Percentiles rank a stretch among this genome's conserved stretches.
Evolutionary conservation across 345 rosid species (phyloP).

Genomic region (Lepidium sativum): DNA sequence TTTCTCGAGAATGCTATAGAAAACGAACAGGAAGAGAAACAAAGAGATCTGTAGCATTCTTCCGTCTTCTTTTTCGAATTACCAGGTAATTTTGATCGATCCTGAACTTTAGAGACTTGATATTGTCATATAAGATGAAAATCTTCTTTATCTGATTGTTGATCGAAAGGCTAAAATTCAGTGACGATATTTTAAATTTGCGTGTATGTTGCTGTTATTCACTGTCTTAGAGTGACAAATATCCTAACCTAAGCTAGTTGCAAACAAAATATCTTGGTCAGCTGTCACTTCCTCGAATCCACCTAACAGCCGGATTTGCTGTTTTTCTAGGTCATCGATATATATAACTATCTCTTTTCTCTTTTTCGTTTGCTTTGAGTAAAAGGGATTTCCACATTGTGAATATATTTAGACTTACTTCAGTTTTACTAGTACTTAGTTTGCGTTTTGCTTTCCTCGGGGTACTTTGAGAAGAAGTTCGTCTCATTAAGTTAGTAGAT

Average conservation of each 20-base stretch:
- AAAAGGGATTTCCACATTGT: conserved; percentile 2
- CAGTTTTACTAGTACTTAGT: neutral
- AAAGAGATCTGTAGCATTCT: conserved; percentile 18
- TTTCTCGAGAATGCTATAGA: conserved; percentile 1
- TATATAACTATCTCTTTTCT: neutral
- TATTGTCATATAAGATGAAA: neutral
- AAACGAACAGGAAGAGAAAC: neutral
- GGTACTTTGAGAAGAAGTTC: neutral
- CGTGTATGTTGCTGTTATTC: conserved; percentile 28
- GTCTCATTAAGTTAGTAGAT: neutral
- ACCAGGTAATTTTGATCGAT: conserved; percentile 26
- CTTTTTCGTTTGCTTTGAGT: conserved; percentile 42
- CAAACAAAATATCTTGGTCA: conserved; percentile 25
- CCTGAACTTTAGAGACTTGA: neutral
- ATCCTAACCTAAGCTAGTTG: neutral
- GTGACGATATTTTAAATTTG: conserved; percentile 10
- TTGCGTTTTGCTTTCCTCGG: neutral
- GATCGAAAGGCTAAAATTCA: neutral
- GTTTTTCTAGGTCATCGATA: conserved; percentile 6
- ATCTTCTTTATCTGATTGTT: neutral
- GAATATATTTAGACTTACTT: neutral
- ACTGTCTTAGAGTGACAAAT: conserved; percentile 26
- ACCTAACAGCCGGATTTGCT: conserved; percentile 32
- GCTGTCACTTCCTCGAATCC: conserved; percentile 39
- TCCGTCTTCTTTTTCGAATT: neutral